Conservation (phyloP, 2,329 filamentous ascomycete genomes). For the Nigrospora oryzae region DNA sequence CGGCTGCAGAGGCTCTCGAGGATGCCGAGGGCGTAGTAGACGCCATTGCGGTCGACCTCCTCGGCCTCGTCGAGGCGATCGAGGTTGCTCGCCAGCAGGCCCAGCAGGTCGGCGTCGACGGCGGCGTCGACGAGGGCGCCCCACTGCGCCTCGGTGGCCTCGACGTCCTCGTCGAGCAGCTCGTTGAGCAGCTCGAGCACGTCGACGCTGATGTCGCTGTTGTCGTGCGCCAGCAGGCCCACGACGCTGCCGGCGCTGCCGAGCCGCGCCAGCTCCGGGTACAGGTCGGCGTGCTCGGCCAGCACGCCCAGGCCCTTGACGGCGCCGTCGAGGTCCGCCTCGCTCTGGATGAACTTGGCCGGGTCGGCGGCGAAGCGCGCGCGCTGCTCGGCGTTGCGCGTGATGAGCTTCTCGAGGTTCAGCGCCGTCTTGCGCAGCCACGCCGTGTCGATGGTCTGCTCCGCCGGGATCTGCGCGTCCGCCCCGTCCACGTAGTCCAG, state of each 20-base stretch:
- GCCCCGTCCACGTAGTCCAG: constrained; percentile 73
- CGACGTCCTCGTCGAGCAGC: constrained; percentile 88
- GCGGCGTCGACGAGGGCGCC: constrained; percentile 42
- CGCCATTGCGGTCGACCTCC: constrained; percentile 67
- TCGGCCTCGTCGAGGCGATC: constrained; percentile 67
- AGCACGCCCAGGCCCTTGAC: constrained; percentile 83
- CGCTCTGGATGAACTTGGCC: constrained; percentile 28
- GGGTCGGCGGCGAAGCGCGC: constrained; percentile 35
- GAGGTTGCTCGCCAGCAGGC: constrained; percentile 70
- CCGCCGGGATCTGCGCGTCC: constrained; percentile 25
- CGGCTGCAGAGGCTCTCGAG: constrained; percentile 81
- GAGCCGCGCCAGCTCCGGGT: constrained; percentile 19
- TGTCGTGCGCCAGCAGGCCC: constrained; percentile 81
- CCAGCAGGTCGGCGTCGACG: constrained; percentile 62
- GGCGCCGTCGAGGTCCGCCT: constrained; percentile 81
- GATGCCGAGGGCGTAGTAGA: constrained; percentile 78
- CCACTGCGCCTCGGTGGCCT: constrained; percentile 28
- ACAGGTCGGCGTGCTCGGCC: constrained; percentile 68
- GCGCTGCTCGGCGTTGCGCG: constrained; percentile 81
- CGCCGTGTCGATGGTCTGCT: constrained; percentile 69
- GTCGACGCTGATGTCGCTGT: constrained; percentile 91
- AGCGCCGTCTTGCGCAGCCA: constrained; percentile 80
- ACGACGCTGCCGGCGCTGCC: constrained; percentile 52
- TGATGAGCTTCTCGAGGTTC: constrained; percentile 84
- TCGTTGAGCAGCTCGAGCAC: constrained; percentile 85